Conservation (phyloP, 176 grass and related monocot genomes). For the Rhipidocladum racemiflorum region DNA sequence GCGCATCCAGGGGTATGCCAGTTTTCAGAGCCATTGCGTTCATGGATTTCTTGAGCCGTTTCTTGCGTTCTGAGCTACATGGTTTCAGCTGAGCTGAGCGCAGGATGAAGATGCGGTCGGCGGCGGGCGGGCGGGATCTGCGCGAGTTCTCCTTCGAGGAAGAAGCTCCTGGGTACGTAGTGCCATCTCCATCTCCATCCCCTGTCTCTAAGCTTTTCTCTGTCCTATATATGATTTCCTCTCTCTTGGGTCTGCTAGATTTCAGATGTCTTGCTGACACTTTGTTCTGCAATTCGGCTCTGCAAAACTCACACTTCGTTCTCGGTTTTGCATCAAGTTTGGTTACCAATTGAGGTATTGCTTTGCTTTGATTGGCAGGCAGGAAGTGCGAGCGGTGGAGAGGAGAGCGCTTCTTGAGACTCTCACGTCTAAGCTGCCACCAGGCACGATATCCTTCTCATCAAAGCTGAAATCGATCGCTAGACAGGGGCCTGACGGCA, state of each 20-base stretch:
- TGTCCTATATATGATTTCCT: neutral
- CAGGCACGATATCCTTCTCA: slow-evolving; percentile 62
- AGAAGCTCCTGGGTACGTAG: slow-evolving; percentile 71
- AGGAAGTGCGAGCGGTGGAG: slow-evolving; percentile 84
- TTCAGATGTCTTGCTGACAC: too few species aligned
- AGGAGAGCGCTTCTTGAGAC: slow-evolving; percentile 71
- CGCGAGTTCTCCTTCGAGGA: slow-evolving; percentile 81
- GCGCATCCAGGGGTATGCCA: slow-evolving; percentile 64
- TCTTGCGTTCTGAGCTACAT: slow-evolving; percentile 31
- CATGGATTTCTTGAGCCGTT: neutral
- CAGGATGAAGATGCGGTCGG: slow-evolving; percentile 85
- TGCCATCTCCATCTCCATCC: neutral
- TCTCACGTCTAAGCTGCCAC: slow-evolving; percentile 62
- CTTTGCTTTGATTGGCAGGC: slow-evolving; percentile 31
- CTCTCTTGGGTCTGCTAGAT: neutral
- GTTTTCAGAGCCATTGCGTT: too few species aligned
- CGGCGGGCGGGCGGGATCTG: slow-evolving; percentile 57
- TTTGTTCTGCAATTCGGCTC: too few species aligned
- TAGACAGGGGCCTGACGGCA: slow-evolving; percentile 54
- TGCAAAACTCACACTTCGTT: too few species aligned
- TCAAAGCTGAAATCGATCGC: slow-evolving; percentile 62
- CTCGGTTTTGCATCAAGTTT: neutral
- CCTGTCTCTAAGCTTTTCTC: too few species aligned
- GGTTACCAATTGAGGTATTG: neutral
- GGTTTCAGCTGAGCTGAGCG: slow-evolving; percentile 42